Conservation (phyloP, 441 rosid genomes). For the Populus trichocarpa region DNA sequence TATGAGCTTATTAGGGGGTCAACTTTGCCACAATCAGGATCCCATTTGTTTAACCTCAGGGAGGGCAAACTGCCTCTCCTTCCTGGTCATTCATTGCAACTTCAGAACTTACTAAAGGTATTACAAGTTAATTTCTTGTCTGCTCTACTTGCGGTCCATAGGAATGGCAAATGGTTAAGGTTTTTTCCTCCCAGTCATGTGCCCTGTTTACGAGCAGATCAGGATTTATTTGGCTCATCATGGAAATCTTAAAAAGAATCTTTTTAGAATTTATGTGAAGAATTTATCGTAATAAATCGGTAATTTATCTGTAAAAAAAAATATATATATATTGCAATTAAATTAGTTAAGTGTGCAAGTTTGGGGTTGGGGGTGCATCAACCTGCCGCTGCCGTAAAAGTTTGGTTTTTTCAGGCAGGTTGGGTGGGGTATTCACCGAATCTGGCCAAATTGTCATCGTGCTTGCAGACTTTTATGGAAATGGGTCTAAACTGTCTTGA, state of each 20-base stretch:
- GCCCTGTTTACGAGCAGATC: neutral
- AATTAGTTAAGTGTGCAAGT: neutral
- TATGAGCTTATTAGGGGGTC: conserved; percentile 81
- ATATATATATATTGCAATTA: neutral
- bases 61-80: conserved; percentile 87
- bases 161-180: neutral
- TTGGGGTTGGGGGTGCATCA: neutral
- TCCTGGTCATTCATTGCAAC: conserved; percentile 78
- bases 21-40: conserved; percentile 69
- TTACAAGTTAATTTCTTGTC: neutral
- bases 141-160: neutral
- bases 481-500: neutral
- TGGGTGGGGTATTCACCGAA: neutral
- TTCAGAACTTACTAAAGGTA: conserved; percentile 91
- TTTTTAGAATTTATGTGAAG: neutral
- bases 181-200: neutral
- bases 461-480: neutral
- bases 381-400: neutral
- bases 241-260: neutral
- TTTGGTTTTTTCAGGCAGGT: neutral
- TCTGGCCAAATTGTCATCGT: neutral
- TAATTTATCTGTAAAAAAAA: neutral
- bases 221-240: neutral
- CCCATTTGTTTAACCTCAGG: conserved; percentile 59
- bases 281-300: neutral